Base-by-base conservation (phyloP, 306 rosid species). In the Glycine tomentella region DNA sequence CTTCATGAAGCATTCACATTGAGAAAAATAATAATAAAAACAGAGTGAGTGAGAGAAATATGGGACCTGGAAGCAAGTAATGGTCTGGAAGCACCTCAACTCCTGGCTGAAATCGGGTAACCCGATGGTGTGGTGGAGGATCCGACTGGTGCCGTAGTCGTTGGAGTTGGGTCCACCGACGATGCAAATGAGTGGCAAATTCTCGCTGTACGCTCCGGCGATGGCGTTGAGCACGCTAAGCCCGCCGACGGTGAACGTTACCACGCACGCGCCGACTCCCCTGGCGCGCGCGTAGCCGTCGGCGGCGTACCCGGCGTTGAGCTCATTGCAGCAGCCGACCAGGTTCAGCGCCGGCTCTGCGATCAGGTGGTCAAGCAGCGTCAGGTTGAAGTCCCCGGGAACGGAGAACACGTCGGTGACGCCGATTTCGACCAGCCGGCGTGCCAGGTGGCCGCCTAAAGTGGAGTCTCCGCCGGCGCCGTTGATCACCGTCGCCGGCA, bases 141-240 rank as follows among this genome's bases (percentile, higher is more conserved):
- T 74, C 45, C 92, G 52, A 49, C 77, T 90, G n/a, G 90, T 89
- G 0, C 99, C 98, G 8, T 87, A 90, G 73, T 95, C 97, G 42
- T 95, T 95, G 1, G 96, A 87, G 70, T 95, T 95, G 7, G 99
- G 99, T 0, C 98, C 99, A 0, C 99, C 99, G 0, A 91, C 99
- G 2, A 95, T 87, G 46, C 99, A 95, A 77, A 93, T 81, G 20
- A 95, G 61, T 0, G 99, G 98, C 73, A 95, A 71, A 20, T 93
- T 91, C 86, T 95, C 99, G 20, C 96, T 93, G 82, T 82, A 90
- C 31, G 99, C 98, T 0, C 99, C 99, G 4, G 99, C 99, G 2
- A 95, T 88, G 5, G 98, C 96, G 75, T 95, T 95, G 33, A 95
- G 76, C 1, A 92, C 87, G 58, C 99, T 95, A 3, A 95, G 94